These are phyloP conservation scores for Ricinus communis DNA, from an alignment of 345 rosid genomes.

Conservation along the genomic window DNA sequence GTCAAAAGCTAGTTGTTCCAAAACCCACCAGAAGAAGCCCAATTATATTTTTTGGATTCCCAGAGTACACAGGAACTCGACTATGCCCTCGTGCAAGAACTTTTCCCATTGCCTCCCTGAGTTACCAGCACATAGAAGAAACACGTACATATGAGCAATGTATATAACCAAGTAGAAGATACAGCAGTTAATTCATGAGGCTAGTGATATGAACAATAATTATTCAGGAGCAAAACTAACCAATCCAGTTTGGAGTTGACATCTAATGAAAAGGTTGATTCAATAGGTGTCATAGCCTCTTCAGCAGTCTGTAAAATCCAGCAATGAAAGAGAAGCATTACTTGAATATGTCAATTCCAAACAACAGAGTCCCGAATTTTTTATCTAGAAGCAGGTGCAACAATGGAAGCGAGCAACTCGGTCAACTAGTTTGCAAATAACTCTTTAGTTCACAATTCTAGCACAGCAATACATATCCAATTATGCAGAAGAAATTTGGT, in stretches of 20 bases:
- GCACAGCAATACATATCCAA: not conserved
- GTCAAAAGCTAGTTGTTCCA: constrained; percentile 16
- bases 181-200: not conserved
- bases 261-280: constrained; percentile 93
- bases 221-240: constrained; percentile 42
- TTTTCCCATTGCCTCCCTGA: constrained; percentile 92
- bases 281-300: constrained; percentile 99
- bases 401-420: not conserved
- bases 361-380: not conserved
- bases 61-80: constrained; percentile 88
- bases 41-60: constrained; percentile 77
- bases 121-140: constrained; percentile 18
- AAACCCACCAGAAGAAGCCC: constrained; percentile 86
- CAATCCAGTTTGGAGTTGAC: constrained; percentile 97
- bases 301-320: constrained; percentile 76
- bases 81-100: constrained; percentile 95
- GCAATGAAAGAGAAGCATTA: constrained; percentile 8
- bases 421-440: not conserved
- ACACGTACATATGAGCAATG: not conserved
- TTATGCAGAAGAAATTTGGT: not conserved
- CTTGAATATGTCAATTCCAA: not conserved
- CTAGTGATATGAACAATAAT: not conserved
- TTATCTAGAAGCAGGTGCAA: not conserved
- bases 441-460: constrained; percentile 3
- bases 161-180: not conserved